Evolutionary conservation across 2,329 filamentous ascomycete genomes (phyloP), one percentile per base, ranked within the genome.

Genomic region (Sporothrix luriei): DNA sequence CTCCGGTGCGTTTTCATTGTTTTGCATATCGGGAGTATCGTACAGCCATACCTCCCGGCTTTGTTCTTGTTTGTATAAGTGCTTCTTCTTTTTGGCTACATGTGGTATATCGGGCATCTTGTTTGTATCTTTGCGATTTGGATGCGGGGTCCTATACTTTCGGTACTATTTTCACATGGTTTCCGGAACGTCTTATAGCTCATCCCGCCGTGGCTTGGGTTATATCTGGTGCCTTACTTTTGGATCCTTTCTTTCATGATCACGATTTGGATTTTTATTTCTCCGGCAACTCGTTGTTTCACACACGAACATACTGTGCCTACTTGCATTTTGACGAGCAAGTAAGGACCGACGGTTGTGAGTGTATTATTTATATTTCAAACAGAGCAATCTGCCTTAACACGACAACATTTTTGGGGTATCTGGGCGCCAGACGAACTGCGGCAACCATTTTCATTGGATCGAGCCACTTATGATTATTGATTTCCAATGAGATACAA

Each of bases 381-480:
- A 66, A 69, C 70, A 71, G 57, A 68, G 71, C 71, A 73, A 70
- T 71, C 69, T 72, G 68, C 57, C 62, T 66, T n/a, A 19, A 64
- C 64, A 67, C 40, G 16, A 61, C 13, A 40, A 21, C n/a, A 10
- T 24, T 7, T 49, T 49, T 16, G 38, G 59, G 26, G 59, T 13
- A 10, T n/a, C n/a, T 26, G 57, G 19, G 11, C 55, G 13, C 5
- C 14, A 19, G 14, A 26, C 38, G 40, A 29, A 48, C 40, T 26
- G 7, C 40, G 40, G 21, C 40, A 59, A 59, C 29, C 40, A 26
- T 9, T 7, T 29, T 48, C 10, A 62, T 48, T 62, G 40, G 59
- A 48, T 61, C 33, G 21, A 33, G 52, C 52, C 26, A 14, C 6
- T 55, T 43, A n/a, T 24, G 21, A 21, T 29, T 2, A 29, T 13